Evolutionary conservation across 2,329 filamentous ascomycete genomes (phyloP).

Genomic region (Trichoderma lentiforme): DNA sequence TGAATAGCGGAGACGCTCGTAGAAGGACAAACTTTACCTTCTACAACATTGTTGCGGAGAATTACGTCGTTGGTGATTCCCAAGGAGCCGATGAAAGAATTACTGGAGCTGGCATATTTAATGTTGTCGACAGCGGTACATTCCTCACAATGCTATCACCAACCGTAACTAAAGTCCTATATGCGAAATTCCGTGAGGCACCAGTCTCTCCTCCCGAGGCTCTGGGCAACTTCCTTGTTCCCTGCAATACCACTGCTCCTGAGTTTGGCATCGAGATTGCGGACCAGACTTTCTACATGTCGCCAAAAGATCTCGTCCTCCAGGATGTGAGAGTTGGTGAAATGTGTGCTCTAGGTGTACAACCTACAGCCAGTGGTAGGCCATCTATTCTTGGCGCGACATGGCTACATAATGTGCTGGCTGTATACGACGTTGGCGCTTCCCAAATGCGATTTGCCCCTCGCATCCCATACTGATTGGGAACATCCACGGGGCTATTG

Average conservation of each 20-base stretch:
- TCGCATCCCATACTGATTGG: neutral
- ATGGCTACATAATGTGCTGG: neutral
- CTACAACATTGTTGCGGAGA: neutral
- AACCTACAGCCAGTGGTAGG: fast-evolving
- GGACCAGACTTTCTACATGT: neutral
- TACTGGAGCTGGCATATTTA: neutral
- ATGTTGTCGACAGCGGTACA: neutral
- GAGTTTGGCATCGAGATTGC: neutral
- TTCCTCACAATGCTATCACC: neutral
- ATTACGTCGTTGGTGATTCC: neutral
- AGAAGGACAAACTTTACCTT: neutral
- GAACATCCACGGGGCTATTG: fast-evolving
- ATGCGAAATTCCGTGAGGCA: neutral
- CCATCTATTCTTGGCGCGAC: neutral
- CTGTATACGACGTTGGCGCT: neutral
- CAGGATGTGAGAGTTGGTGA: neutral
- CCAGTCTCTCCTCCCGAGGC: neutral
- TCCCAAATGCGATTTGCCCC: neutral
- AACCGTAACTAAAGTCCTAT: neutral
- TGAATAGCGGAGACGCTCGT: neutral
- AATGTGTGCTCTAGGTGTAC: neutral
- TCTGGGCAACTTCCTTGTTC: neutral
- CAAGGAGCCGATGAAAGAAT: neutral
- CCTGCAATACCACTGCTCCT: neutral
- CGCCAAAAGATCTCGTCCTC: neutral